Base-by-base conservation (phyloP, 768 basidiomycete species). In the Rhizopogon vesiculosus region DNA sequence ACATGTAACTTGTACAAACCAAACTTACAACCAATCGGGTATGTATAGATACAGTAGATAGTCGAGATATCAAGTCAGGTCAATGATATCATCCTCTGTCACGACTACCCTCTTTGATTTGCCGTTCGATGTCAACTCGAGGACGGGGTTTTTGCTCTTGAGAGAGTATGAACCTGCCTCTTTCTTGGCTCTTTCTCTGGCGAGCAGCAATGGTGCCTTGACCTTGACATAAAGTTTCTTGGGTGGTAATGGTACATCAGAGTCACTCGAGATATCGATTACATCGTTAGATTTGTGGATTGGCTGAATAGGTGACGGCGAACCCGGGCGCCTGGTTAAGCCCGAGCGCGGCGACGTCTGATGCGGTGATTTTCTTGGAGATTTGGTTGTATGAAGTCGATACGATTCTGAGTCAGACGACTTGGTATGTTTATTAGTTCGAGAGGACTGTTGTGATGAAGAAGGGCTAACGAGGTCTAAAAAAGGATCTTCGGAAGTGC, bases 241-340 rank as follows among this genome's bases (percentile, higher is more conserved):
- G 7, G 59, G 41, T 2, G 28, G 52, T 51, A 58, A 58, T 13
- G 53, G 22, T 38, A 59, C 59, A 9, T 74, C 74, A 4, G 72
- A 72, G 22, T 73, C 75, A 56, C 73, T 76, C 3, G 74, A 77
- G 6, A 78, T 70, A 13, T 71, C 67, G 28, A 78, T 72, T 22
- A 75, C 56, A 31, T 55, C 54, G 29, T 33, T 22, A 19, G 22
- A 39, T n/a, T 33, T 25, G 38, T 9, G 62, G 59, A 5, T 54
- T 16, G 40, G 64, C 56, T 31, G 60, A 48, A 51, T 56, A 6
- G 44, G 42, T 39, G 13, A 35, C 45, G 54, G 54, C 31, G 54
- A 53, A 28, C 19, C 9, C 2, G 33, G 33, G 38, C 42, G 56
- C 22, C 12, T 52, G 35, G 9, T 54, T 54, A 42, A 66, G 64